phyloP scores from a whole-genome alignment of 2,329 filamentous ascomycete species.

The Monilinia aucupariae region DNA sequence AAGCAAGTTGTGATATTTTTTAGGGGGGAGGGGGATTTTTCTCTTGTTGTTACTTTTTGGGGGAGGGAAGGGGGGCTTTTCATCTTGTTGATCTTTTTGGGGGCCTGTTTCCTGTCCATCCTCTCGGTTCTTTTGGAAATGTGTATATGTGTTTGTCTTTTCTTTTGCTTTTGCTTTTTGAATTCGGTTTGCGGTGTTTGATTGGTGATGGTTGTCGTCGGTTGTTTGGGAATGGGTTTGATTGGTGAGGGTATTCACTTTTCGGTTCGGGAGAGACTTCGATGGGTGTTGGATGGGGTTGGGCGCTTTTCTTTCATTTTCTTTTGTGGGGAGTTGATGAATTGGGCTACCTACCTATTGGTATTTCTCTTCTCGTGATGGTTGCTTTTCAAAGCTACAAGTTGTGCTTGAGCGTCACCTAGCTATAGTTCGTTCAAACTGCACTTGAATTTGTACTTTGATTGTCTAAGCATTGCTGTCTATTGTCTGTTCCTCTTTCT shows the following conservation, averaged over 20 bases:
- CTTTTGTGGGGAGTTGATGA: neutral
- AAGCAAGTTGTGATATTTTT: constrained; percentile 4
- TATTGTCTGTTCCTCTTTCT: neutral
- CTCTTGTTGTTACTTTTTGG: neutral
- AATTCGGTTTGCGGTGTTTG: neutral
- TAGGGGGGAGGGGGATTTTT: neutral
- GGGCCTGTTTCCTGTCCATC: too few relatives aligned
- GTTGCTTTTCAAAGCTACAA: neutral
- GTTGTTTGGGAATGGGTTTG: neutral
- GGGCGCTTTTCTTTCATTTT: neutral
- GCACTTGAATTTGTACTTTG: neutral
- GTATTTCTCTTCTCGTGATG: neutral
- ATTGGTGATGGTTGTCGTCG: neutral
- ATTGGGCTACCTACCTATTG: neutral
- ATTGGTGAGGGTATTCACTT: constrained; percentile 6
- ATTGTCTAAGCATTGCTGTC: neutral
- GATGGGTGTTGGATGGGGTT: neutral
- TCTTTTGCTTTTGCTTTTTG: neutral
- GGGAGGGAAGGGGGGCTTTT: neutral
- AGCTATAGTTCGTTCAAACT: neutral
- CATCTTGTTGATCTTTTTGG: neutral
- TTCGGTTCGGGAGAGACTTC: too few relatives aligned
- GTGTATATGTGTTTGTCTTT: too few relatives aligned
- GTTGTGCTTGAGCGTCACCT: neutral
- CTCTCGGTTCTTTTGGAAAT: neutral